These are phyloP conservation scores for Vanilla planifolia DNA, from an alignment of 106 monocot species.

Conservation along the genomic window DNA sequence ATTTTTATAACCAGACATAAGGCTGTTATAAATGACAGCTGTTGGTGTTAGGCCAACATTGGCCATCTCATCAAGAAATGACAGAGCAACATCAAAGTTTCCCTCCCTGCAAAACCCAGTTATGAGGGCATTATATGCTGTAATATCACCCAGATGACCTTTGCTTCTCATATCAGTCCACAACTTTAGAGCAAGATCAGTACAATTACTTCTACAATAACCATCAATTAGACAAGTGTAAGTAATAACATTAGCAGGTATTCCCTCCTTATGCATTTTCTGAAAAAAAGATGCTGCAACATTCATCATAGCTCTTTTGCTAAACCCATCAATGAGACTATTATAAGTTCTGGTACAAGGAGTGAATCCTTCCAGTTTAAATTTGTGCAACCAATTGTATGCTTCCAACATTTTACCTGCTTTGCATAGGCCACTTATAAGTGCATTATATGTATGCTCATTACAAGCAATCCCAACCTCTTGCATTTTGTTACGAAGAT, in stretches of 20 bases:
- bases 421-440: slow-evolving; percentile 52
- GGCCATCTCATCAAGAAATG: slow-evolving; percentile 38
- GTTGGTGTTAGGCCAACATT: slow-evolving; percentile 39
- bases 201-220: slow-evolving; percentile 43
- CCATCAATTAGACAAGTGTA: slow-evolving; percentile 65
- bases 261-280: slow-evolving; percentile 44
- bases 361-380: slow-evolving; percentile 50
- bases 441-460: slow-evolving; percentile 48
- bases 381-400: slow-evolving; percentile 30
- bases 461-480: slow-evolving; percentile 29
- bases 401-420: slow-evolving; percentile 33
- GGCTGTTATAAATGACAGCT: slow-evolving; percentile 43
- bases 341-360: slow-evolving; percentile 57
- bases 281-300: slow-evolving; percentile 30
- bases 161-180: slow-evolving; percentile 37
- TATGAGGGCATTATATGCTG: slow-evolving; percentile 43
- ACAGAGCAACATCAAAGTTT: slow-evolving; percentile 44
- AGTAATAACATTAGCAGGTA: slow-evolving; percentile 45
- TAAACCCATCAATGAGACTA: slow-evolving; percentile 54
- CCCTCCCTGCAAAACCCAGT: slow-evolving; percentile 47
- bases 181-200: slow-evolving; percentile 56
- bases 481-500: slow-evolving; percentile 36
- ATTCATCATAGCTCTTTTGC: slow-evolving; percentile 42
- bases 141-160: slow-evolving; percentile 34
- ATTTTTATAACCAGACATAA: slow-evolving; percentile 57